Evolutionary conservation across 2,329 filamentous ascomycete genomes (phyloP), one percentile per base, ranked within the genome.

Genomic region (Fragosphaeria purpurea): DNA sequence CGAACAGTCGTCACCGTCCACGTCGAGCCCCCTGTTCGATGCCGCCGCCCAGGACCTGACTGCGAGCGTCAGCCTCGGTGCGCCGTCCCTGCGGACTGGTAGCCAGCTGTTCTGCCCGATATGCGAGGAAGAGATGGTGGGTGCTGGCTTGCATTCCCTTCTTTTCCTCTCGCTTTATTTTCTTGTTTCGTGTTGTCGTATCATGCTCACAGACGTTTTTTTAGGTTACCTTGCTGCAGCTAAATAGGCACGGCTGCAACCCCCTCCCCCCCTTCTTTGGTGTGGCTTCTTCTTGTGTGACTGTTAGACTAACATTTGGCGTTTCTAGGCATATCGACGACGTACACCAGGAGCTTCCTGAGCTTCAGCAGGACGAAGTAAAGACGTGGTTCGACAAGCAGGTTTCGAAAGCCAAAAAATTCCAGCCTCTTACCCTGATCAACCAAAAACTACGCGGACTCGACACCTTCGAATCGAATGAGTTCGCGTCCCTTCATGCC

Each of bases 321-420:
- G 22, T 22, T 9, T 5, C 10, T 44, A 63, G 74, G 59, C 78
- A 82, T 58, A 79, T 96, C 62, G 90, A 96, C 70, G 90, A 96
- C 64, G 82, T 75, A 55, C 90, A 96, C 69, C 86, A 90, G 65
- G 90, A 95, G 62, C 78, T 96, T 11, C 86, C 94, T 63, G 86
- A 87, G 56, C 79, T 88, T 54, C 84, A 89, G 63, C 90, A 95
- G 63, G 88, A 95, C 66, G 88, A 96, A 68, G 89, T 95, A 60
- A 94, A 94, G 71, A 91, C 89, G 41, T 96, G 90, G 90, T 95
- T 96, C 69, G 88, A 94, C 71, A 86, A 88, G 62, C 90, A 95
- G 67, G 90, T 96, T 68, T 77, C 86, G 58, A 95, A 94, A 66
- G 90, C 90, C 9, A 95, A 93, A 67, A 84, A 84, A 57, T 95